Conservation (phyloP, 1,284 basidiomycete genomes). For the Ceratobasidium papillatum region DNA sequence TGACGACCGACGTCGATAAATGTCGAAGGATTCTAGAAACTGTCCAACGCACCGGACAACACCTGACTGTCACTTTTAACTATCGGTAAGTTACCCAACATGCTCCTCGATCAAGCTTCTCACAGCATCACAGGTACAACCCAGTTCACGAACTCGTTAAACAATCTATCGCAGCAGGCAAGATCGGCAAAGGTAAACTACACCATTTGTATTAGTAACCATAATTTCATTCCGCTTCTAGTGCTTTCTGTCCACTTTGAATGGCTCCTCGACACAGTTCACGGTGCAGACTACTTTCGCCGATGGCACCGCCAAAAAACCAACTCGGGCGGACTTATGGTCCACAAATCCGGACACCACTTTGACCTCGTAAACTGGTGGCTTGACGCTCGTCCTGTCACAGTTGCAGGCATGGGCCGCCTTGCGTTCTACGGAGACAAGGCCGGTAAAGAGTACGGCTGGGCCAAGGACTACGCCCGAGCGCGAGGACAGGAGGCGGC, state of each 20-base stretch:
- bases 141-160: slow-evolving; percentile 65
- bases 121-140: slow-evolving; percentile 57
- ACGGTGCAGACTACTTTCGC: slow-evolving; percentile 66
- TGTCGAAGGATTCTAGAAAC: slow-evolving; percentile 59
- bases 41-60: slow-evolving; percentile 56
- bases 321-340: slow-evolving; percentile 62
- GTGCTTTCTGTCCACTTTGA: slow-evolving; percentile 66
- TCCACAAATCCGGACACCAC: slow-evolving; percentile 65
- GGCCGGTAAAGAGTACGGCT: slow-evolving; percentile 60
- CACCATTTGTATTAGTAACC: neutral
- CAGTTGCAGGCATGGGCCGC: slow-evolving; percentile 62
- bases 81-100: slow-evolving; percentile 52
- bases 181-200: slow-evolving; percentile 57
- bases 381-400: slow-evolving; percentile 61
- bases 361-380: slow-evolving; percentile 66
- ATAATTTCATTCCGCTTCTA: slow-evolving; percentile 36
- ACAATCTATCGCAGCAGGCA: slow-evolving; percentile 59
- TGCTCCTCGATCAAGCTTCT: neutral
- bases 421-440: slow-evolving; percentile 62
- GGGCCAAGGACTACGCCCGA: slow-evolving; percentile 60
- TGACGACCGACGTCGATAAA: slow-evolving; percentile 63
- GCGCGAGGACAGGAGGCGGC: slow-evolving; percentile 58
- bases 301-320: slow-evolving; percentile 64
- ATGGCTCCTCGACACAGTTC: slow-evolving; percentile 62
- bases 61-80: slow-evolving; percentile 59